Percentiles rank a stretch among this genome's conserved stretches.
Evolutionary conservation across 768 basidiomycete genomes (phyloP).

Genomic region (Pisolithus tinctorius): DNA sequence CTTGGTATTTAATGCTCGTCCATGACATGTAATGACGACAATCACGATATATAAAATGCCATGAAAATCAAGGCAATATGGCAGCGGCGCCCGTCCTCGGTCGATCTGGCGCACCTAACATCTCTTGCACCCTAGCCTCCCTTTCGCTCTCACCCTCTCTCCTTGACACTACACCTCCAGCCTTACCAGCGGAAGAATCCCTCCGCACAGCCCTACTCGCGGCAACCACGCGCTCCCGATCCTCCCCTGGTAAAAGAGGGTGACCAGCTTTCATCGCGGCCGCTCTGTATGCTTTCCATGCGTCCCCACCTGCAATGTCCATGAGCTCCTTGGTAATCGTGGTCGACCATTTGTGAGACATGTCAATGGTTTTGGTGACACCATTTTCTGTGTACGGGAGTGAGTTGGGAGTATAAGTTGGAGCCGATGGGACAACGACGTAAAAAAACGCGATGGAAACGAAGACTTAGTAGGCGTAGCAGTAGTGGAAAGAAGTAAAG

Average conservation of each 20-base stretch:
- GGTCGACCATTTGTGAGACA: constrained; percentile 66
- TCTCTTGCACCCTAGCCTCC: constrained; percentile 24
- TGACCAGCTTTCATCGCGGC: constrained; percentile 40
- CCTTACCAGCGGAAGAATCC: neutral
- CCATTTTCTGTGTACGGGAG: constrained; percentile 40
- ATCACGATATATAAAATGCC: neutral
- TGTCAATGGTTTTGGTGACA: constrained; percentile 35
- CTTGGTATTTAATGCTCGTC: neutral
- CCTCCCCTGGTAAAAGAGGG: constrained; percentile 44
- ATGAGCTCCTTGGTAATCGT: constrained; percentile 64
- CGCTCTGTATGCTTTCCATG: constrained; percentile 52
- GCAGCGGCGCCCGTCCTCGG: constrained; percentile 35
- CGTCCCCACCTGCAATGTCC: constrained; percentile 53
- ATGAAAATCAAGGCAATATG: constrained; percentile 25
- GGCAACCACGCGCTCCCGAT: constrained; percentile 19
- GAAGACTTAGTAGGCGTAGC: too few species aligned
- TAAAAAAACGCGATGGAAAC: neutral
- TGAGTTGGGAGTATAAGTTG: neutral
- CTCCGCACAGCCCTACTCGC: neutral
- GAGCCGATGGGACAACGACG: neutral
- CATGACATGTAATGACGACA: neutral
- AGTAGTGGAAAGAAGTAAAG: too few species aligned
- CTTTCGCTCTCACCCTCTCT: constrained; percentile 10
- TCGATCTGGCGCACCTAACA: constrained; percentile 21
- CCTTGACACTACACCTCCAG: neutral